Percentiles rank a stretch among this genome's conserved stretches.
Conservation (phyloP, 805 yeast species). For the Dipodascus albidus region DNA sequence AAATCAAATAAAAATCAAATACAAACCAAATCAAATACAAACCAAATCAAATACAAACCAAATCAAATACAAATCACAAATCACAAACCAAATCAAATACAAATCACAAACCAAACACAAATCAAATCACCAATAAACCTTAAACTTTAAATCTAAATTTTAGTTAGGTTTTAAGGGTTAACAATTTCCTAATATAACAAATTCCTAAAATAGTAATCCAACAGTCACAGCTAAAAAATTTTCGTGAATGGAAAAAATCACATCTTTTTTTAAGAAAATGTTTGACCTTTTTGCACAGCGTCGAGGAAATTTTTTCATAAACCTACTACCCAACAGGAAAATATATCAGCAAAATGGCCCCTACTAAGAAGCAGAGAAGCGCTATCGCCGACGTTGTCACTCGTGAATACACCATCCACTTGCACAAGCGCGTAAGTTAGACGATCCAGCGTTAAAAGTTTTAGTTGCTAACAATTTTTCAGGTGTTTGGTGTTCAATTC, state of each 20-base stretch:
- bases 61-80: too few relatives aligned
- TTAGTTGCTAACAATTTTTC: slow-evolving; percentile 3
- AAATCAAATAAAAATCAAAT: too few relatives aligned
- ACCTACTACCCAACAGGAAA: neutral
- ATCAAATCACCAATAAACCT: too few relatives aligned
- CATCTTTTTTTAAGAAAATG: neutral
- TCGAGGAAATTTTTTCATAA: neutral
- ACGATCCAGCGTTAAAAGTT: neutral
- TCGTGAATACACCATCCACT: slow-evolving; percentile 99
- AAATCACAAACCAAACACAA: too few relatives aligned
- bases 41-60: too few relatives aligned
- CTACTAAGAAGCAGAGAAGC: slow-evolving; percentile 36
- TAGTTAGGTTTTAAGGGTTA: too few relatives aligned
- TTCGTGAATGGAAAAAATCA: neutral
- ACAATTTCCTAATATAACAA: neutral
- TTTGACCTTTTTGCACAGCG: neutral
- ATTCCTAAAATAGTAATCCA: neutral
- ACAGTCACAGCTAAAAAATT: neutral
- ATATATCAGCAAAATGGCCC: slow-evolving; percentile 26
- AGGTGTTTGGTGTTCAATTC: slow-evolving; percentile 98
- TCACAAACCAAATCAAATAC: too few relatives aligned
- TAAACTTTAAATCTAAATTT: too few relatives aligned
- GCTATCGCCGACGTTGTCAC: slow-evolving; percentile 98
- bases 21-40: too few relatives aligned
- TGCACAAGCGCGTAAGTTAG: slow-evolving; percentile 93